phyloP scores from a whole-genome alignment of 768 basidiomycete species.

The Kwoniella mangroviensis region DNA sequence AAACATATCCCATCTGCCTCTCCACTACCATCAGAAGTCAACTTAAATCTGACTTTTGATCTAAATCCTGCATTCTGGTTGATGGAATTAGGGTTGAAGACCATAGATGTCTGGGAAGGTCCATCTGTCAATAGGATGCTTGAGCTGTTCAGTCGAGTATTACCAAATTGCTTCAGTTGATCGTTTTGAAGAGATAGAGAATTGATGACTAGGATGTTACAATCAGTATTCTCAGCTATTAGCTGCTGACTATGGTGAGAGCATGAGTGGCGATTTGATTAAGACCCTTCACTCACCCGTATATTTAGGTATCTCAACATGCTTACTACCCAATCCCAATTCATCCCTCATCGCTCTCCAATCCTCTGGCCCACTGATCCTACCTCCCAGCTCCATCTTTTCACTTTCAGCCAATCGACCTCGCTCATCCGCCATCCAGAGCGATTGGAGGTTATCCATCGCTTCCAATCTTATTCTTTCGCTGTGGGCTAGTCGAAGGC shows the following conservation, averaged over 20 bases:
- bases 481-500: constrained; percentile 13
- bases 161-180: constrained; percentile 28
- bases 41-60: constrained; percentile 33
- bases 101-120: constrained; percentile 39
- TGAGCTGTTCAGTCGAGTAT: constrained; percentile 20
- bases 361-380: constrained; percentile 57
- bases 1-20: constrained; percentile 57
- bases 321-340: constrained; percentile 30
- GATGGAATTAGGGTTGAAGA: constrained; percentile 26
- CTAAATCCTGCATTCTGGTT: constrained; percentile 25
- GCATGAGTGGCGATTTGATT: too few relatives aligned
- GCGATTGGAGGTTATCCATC: constrained; percentile 48
- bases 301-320: constrained; percentile 10
- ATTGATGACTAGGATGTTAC: constrained; percentile 10
- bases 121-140: constrained; percentile 33
- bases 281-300: constrained; percentile 18
- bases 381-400: constrained; percentile 39
- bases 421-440: constrained; percentile 45
- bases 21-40: constrained; percentile 24
- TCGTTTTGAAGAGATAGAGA: constrained; percentile 13
- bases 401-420: constrained; percentile 36
- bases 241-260: background rate
- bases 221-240: background rate
- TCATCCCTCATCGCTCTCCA: constrained; percentile 57
- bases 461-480: constrained; percentile 32